A percentile compares a stretch with the other conserved stretches of the same genome.
phyloP scores from a whole-genome alignment of 2,329 filamentous ascomycete genomes.

The Aspergillus viridinutans region DNA sequence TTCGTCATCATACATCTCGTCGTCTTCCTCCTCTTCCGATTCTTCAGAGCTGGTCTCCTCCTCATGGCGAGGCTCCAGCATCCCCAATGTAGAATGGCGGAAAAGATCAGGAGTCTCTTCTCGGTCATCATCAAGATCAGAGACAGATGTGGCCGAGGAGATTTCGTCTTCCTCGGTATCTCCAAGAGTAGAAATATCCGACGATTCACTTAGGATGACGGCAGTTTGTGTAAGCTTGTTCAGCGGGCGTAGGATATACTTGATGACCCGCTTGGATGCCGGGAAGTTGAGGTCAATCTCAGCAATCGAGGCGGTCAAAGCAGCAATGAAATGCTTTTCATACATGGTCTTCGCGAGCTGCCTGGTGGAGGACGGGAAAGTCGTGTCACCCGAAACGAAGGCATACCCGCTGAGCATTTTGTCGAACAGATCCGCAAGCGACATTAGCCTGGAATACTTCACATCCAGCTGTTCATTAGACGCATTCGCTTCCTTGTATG shows the following conservation, averaged over 20 bases:
- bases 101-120: slow-evolving; percentile 97
- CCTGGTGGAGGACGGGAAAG: slow-evolving; percentile 60
- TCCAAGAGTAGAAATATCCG: slow-evolving; percentile 65
- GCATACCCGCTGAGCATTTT: slow-evolving; percentile 82
- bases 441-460: slow-evolving; percentile 84
- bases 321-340: slow-evolving; percentile 90
- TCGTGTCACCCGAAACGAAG: slow-evolving; percentile 51
- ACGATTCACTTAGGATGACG: slow-evolving; percentile 75
- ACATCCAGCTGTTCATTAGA: slow-evolving; percentile 76
- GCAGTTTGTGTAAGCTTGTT: slow-evolving; percentile 84
- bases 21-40: slow-evolving; percentile 69
- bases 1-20: slow-evolving; percentile 90
- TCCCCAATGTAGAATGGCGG: slow-evolving; percentile 90
- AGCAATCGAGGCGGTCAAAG: slow-evolving; percentile 84
- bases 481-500: slow-evolving; percentile 80
- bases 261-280: slow-evolving; percentile 86
- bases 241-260: slow-evolving; percentile 88
- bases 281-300: slow-evolving; percentile 96
- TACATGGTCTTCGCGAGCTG: slow-evolving; percentile 95
- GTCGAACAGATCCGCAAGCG: slow-evolving; percentile 85
- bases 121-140: slow-evolving; percentile 77
- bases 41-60: slow-evolving; percentile 74
- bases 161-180: slow-evolving; percentile 82
- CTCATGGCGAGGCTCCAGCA: slow-evolving; percentile 80
- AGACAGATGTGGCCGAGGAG: slow-evolving; percentile 79